These are phyloP conservation scores for Brettanomyces bruxellensis DNA, from an alignment of 805 yeast species.

Conservation along the genomic window DNA sequence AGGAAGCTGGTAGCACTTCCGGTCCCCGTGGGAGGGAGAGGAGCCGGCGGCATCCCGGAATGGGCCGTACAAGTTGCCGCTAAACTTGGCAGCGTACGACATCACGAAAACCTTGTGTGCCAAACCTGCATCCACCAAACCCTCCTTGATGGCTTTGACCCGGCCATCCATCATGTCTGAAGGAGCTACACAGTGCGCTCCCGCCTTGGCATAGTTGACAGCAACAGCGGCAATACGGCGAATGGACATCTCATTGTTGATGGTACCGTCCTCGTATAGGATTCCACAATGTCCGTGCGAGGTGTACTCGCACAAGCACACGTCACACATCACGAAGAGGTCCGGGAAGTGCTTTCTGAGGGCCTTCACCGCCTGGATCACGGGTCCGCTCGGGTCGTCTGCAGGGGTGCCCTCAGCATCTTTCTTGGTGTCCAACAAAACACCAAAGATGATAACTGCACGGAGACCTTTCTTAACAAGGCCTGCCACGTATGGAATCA, in stretches of 20 bases:
- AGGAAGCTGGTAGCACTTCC: conserved; percentile 90
- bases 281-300: conserved; percentile 98
- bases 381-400: conserved; percentile 95
- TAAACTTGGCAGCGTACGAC: conserved; percentile 92
- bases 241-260: conserved; percentile 67
- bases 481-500: conserved; percentile 59
- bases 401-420: conserved; percentile 84
- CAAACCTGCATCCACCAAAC: conserved; percentile 67
- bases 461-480: conserved; percentile 74
- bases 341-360: conserved; percentile 65
- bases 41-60: conserved; percentile 97
- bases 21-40: conserved; percentile 81
- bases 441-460: conserved; percentile 89
- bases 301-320: conserved; percentile 94
- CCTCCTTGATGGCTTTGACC: conserved; percentile 76
- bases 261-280: conserved; percentile 75
- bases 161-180: conserved; percentile 98
- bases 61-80: conserved; percentile 90
- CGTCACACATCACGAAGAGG: conserved; percentile 85
- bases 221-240: conserved; percentile 89
- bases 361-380: conserved; percentile 65
- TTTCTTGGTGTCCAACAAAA: conserved; percentile 69
- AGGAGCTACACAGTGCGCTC: conserved; percentile 94
- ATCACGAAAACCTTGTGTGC: conserved; percentile 85
- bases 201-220: conserved; percentile 89